Evolutionary conservation across 768 basidiomycete genomes (phyloP).

Genomic region (Leccinum disarticulatum): DNA sequence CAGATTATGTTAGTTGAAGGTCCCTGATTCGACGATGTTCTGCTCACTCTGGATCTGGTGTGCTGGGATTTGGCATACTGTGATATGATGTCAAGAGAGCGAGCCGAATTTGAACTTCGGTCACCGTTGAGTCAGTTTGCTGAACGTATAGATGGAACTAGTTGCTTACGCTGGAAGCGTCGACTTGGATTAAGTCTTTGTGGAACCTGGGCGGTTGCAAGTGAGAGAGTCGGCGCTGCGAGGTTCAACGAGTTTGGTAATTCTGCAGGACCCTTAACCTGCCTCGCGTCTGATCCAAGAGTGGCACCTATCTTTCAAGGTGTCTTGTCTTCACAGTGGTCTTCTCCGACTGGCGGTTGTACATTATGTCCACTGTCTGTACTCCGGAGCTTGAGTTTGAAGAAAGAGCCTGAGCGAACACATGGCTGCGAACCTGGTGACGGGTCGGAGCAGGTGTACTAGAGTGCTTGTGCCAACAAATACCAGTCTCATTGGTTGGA

Average conservation of each 20-base stretch:
- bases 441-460: not conserved
- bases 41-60: constrained; percentile 18
- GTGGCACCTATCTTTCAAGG: not conserved
- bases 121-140: not conserved
- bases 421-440: not conserved
- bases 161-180: constrained; percentile 8
- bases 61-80: not conserved
- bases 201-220: not conserved
- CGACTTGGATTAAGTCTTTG: not conserved
- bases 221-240: not conserved
- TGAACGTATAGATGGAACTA: not conserved
- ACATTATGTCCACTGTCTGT: not conserved
- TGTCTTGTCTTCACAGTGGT: not conserved
- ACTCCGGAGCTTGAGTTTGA: too few relatives aligned
- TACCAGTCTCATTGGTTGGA: not conserved
- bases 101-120: not conserved
- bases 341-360: not conserved
- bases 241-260: constrained; percentile 4
- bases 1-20: constrained; percentile 5
- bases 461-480: not conserved
- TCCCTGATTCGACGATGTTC: not conserved
- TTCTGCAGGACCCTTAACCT: not conserved
- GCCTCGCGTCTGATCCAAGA: not conserved
- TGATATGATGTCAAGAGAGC: not conserved
- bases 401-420: too few relatives aligned